Evolutionary conservation across 2,329 filamentous ascomycete genomes (phyloP).

Genomic region (Alternaria gansuensis): DNA sequence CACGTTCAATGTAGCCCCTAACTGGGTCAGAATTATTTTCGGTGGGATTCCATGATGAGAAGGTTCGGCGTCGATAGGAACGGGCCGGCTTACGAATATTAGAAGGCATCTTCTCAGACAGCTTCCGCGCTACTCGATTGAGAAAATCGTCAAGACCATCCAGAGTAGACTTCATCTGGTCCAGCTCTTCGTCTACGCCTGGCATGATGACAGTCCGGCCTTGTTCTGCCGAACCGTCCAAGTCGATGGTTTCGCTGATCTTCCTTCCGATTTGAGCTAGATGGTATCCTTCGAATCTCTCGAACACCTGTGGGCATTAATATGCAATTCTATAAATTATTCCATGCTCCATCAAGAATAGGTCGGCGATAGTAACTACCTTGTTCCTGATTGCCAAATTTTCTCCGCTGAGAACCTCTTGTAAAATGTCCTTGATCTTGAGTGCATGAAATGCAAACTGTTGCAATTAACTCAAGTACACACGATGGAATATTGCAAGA

Average conservation of each 20-base stretch:
- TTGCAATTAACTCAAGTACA: not conserved
- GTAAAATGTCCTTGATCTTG: slow-evolving; percentile 71
- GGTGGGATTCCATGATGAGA: no score
- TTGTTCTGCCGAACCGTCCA: slow-evolving; percentile 76
- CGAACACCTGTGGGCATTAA: slow-evolving; percentile 60
- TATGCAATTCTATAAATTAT: not conserved
- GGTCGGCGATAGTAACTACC: slow-evolving; percentile 48
- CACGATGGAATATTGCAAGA: not conserved
- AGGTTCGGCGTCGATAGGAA: not conserved
- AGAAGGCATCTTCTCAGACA: slow-evolving; percentile 70
- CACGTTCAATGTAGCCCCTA: slow-evolving; percentile 68
- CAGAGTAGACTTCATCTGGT: slow-evolving; percentile 79
- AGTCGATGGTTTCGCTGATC: slow-evolving; percentile 78
- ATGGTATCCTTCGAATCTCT: slow-evolving; percentile 65
- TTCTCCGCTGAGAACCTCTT: slow-evolving; percentile 65
- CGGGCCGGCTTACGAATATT: slow-evolving; percentile 52
- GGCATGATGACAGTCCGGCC: slow-evolving; percentile 75
- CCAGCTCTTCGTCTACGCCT: slow-evolving; percentile 77
- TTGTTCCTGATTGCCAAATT: slow-evolving; percentile 63
- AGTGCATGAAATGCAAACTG: slow-evolving; percentile 76
- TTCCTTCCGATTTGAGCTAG: slow-evolving; percentile 73
- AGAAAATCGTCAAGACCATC: slow-evolving; percentile 80
- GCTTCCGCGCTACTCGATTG: slow-evolving; percentile 69
- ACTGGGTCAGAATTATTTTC: not conserved
- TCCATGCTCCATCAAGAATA: fast-evolving